Evolutionary conservation across 2,329 filamentous ascomycete species (phyloP).

Genomic region (Camptophora hylomeconis): DNA sequence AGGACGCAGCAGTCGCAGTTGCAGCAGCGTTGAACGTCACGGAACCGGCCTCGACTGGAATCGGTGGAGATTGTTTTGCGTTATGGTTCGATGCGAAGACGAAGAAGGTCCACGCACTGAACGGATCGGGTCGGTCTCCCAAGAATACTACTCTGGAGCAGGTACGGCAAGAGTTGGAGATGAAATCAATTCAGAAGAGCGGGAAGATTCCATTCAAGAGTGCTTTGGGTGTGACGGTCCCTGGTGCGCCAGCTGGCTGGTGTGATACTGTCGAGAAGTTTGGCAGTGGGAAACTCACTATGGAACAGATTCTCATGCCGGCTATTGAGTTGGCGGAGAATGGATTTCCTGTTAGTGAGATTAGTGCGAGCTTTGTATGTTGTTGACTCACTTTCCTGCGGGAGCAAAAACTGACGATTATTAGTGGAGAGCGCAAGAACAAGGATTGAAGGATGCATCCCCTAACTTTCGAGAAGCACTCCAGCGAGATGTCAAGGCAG

Average conservation of each 20-base stretch:
- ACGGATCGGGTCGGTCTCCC: conserved; percentile 81
- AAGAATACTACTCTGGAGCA: conserved; percentile 54
- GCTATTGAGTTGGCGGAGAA: conserved; percentile 77
- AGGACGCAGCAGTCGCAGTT: conserved; percentile 6
- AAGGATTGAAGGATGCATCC: conserved; percentile 55
- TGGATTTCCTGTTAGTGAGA: conserved; percentile 78
- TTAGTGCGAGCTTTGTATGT: conserved; percentile 56
- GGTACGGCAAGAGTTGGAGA: conserved; percentile 55
- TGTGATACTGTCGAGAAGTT: conserved; percentile 77
- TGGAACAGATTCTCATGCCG: conserved; percentile 67
- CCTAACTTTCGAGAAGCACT: conserved; percentile 82
- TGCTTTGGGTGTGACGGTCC: conserved; percentile 75
- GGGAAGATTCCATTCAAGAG: conserved; percentile 47
- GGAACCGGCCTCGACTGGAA: conserved; percentile 84
- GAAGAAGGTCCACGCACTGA: conserved; percentile 71
- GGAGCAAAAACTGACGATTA: conserved; percentile 5
- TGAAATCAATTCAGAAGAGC: conserved; percentile 32
- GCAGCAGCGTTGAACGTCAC: conserved; percentile 83
- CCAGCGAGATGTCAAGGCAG: conserved; percentile 56
- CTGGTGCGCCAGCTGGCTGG: conserved; percentile 88
- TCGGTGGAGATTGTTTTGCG: conserved; percentile 95
- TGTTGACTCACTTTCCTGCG: background rate
- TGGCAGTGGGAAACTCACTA: conserved; percentile 67
- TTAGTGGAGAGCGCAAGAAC: conserved; percentile 61
- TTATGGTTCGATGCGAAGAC: conserved; percentile 78